Evolutionary conservation across 345 rosid genomes (phyloP), one percentile per base, ranked within the genome.

Genomic region (Garcia nutans): DNA sequence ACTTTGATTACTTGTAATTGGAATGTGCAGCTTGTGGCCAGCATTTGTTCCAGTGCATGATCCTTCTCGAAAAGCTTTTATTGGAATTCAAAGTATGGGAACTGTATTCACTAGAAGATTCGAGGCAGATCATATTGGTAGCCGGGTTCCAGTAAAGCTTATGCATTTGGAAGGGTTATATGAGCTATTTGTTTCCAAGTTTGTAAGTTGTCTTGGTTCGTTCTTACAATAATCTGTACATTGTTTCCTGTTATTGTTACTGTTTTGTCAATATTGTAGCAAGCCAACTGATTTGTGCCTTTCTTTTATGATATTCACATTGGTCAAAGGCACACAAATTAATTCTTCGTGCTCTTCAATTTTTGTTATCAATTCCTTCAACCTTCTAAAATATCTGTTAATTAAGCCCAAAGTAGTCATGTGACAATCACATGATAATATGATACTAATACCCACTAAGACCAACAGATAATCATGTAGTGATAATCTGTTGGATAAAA

Each of bases 31-130:
- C 87, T 84, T 88, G 83, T 93, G 95, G 97, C 95, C 99, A 65
- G 97, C 91, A 74, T 93, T 96, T 89, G 98, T 96, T 74, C 97
- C 99, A 23, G 98, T 96, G 78, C 98, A 92, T 60, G 97, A 88
- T 84, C 97, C 97, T 81, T 92, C 99, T 31, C 86, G 98, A 59
- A 80, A 89, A 79, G 92, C 99, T 70, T 91, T 86, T 84, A 90
- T 92, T 76, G 98, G 98, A 66, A 96, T 96, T 84, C 98, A 96
- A 79, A 90, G 86, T 68, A 89, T 91, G 96, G 97, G 97, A 71
- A 92, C 97, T 81, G 80, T 92, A 76, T 96, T 92, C 75, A 92
- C 97, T 26, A 86, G 97, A 84, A 92, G 97, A 81, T 96, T 89
- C 78, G 98, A 93, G 88, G 92, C 97, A 71, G 98, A 93, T 84